Conservation (phyloP, 805 yeast genomes). For the Zygoascus tannicola region DNA sequence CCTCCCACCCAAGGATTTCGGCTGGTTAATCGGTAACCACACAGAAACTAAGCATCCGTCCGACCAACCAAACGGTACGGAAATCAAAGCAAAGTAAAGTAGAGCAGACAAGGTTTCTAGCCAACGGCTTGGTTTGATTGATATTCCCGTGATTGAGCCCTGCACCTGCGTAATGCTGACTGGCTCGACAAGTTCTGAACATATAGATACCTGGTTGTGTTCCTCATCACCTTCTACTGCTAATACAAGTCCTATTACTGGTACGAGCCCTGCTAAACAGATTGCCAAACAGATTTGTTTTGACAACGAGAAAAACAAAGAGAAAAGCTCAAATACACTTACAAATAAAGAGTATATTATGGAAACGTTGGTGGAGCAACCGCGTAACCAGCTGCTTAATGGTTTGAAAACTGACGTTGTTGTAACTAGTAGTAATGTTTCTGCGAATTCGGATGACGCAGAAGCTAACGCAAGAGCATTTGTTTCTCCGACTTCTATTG, state of each 20-base stretch:
- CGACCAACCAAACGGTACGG: no score
- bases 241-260: neutral
- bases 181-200: no score
- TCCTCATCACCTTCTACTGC: neutral
- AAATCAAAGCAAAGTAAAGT: neutral
- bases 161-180: neutral
- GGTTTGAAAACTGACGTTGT: neutral
- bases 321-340: neutral
- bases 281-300: neutral
- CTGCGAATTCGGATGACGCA: neutral
- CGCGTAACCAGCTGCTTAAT: neutral
- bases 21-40: no score
- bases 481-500: neutral
- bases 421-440: neutral
- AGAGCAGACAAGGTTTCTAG: neutral
- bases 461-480: neutral
- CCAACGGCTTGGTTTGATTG: neutral
- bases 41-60: no score
- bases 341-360: neutral
- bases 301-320: neutral
- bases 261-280: neutral
- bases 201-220: neutral
- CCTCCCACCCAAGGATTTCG: no score
- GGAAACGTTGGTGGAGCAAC: neutral
- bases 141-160: no score